phyloP scores from a whole-genome alignment of 1,139 yeast genomes.

The Candida anutae region DNA sequence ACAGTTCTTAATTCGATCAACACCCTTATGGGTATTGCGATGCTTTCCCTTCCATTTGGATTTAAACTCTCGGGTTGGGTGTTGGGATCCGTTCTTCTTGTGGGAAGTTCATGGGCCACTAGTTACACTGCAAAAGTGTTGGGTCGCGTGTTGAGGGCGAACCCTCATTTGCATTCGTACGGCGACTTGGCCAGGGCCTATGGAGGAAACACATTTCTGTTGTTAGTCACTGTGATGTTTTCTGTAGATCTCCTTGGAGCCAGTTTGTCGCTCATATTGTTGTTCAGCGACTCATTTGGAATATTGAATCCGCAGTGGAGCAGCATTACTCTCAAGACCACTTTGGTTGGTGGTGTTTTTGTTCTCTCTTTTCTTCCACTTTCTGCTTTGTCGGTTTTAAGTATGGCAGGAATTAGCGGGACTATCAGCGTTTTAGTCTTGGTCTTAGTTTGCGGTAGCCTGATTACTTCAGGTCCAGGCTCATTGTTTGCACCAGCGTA shows the following conservation, averaged over 20 bases:
- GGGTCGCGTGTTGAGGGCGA: conserved; percentile 23
- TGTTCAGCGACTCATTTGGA: conserved; percentile 79
- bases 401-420: conserved; percentile 67
- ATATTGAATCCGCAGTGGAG: conserved; percentile 53
- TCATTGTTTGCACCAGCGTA: conserved; percentile 51
- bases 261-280: conserved; percentile 63
- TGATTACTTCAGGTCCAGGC: conserved; percentile 52
- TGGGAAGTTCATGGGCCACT: conserved; percentile 55
- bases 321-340: conserved; percentile 40
- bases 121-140: conserved; percentile 56
- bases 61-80: conserved; percentile 76
- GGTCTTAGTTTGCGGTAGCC: conserved; percentile 57
- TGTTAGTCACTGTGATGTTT: conserved; percentile 63
- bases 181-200: conserved; percentile 40
- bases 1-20: conserved; percentile 84
- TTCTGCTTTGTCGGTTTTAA: conserved; percentile 59
- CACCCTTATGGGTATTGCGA: conserved; percentile 79
- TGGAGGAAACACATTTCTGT: conserved; percentile 40
- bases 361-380: conserved; percentile 69
- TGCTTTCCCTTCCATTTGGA: conserved; percentile 78
- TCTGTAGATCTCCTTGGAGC: conserved; percentile 75
- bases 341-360: conserved; percentile 42
- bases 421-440: conserved; percentile 57
- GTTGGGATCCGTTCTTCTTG: conserved; percentile 48
- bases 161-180: conserved; percentile 28